Percentiles rank a stretch among this genome's conserved stretches.
phyloP scores from a whole-genome alignment of 306 rosid species.

The Dalbergia oliveri region DNA sequence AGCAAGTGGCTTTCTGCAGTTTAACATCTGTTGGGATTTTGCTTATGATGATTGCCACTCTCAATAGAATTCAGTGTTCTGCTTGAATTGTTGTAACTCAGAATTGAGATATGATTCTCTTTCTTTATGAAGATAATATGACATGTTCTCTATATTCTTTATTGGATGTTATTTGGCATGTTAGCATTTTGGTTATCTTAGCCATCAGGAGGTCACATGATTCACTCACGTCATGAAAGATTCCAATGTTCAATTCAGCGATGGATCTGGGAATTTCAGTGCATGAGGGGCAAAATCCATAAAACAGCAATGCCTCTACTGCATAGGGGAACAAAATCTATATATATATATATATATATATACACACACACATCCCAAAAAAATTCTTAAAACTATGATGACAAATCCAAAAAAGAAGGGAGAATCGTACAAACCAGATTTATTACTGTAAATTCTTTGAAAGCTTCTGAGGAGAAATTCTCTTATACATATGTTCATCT shows the following conservation, averaged over 20 bases:
- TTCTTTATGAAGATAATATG: conserved; percentile 2
- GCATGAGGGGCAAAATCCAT: not conserved
- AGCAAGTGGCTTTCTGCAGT: not conserved
- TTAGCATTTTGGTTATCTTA: conserved; percentile 3
- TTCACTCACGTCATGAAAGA: not conserved
- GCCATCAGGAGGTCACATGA: not conserved
- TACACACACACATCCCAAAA: not conserved
- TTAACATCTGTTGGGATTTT: conserved; percentile 15
- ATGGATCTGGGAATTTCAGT: not conserved
- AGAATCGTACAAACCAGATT: not conserved
- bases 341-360: not conserved
- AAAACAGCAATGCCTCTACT: no score
- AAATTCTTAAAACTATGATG: not conserved
- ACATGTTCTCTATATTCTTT: conserved; percentile 1
- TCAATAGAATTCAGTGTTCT: conserved; percentile 13
- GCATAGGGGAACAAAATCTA: not conserved
- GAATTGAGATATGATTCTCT: not conserved
- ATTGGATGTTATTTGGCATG: not conserved
- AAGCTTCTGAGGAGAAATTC: not conserved
- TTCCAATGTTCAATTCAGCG: conserved; percentile 2
- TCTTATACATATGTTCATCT: not conserved
- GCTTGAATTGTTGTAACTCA: conserved; percentile 23
- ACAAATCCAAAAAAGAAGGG: not conserved
- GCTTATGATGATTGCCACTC: conserved; percentile 18
- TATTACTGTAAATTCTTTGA: conserved; percentile 8